These are phyloP conservation scores for Evernia prunastri DNA, from an alignment of 495 filamentous ascomycete species.

Conservation along the genomic window DNA sequence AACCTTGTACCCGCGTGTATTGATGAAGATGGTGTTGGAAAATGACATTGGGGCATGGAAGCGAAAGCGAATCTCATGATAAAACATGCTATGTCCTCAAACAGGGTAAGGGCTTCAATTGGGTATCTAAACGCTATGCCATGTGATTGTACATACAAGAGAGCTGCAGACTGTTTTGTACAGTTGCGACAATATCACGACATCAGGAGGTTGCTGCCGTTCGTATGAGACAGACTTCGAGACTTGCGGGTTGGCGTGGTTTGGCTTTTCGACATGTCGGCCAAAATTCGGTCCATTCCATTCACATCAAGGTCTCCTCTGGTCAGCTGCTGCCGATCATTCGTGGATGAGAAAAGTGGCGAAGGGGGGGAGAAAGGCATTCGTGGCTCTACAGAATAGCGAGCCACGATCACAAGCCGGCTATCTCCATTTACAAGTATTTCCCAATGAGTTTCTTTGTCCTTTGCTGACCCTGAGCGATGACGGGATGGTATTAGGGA, in stretches of 20 bases:
- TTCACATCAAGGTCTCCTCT: conserved; percentile 46
- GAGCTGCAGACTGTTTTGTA: not conserved
- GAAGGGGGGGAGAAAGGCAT: conserved; percentile 13
- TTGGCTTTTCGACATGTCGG: conserved; percentile 36
- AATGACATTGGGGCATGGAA: not conserved
- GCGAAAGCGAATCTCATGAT: not conserved
- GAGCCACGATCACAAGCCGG: conserved; percentile 53
- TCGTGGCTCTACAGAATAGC: conserved; percentile 33
- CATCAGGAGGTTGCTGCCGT: conserved; percentile 10
- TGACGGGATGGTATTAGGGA: conserved; percentile 43
- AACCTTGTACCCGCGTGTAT: conserved; percentile 39
- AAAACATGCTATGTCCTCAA: not conserved
- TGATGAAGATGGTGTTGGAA: not conserved
- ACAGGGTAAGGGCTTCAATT: not conserved
- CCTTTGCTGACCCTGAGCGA: conserved; percentile 29
- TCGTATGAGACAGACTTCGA: conserved; percentile 2
- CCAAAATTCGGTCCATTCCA: conserved; percentile 47
- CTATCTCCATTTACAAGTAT: conserved; percentile 60
- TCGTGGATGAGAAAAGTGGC: conserved; percentile 21
- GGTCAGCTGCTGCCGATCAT: conserved; percentile 41
- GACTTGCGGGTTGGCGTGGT: conserved; percentile 7
- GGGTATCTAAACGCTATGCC: conserved; percentile 14
- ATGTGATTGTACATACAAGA: not conserved
- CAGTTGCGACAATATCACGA: not conserved
- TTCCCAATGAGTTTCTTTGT: conserved; percentile 45